Conservation (phyloP, 768 basidiomycete species). For the Trametes coccinea region DNA sequence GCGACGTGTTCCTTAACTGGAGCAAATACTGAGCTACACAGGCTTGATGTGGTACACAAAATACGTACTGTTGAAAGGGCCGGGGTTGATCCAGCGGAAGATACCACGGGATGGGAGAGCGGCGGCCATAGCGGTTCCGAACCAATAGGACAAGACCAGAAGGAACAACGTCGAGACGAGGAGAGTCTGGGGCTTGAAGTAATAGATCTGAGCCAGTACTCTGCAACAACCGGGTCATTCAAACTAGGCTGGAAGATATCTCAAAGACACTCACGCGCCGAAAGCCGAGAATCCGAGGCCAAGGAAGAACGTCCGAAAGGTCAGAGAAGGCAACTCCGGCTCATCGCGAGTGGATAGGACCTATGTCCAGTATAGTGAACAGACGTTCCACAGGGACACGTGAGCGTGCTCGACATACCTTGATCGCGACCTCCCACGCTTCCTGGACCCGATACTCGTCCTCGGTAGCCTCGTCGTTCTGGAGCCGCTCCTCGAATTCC, state of each 20-base stretch:
- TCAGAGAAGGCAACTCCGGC: conserved; percentile 44
- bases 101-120: conserved; percentile 32
- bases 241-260: not conserved
- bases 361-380: conserved; percentile 15
- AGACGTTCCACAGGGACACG: not conserved
- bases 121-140: conserved; percentile 45
- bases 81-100: conserved; percentile 39
- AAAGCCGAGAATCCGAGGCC: conserved; percentile 57
- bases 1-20: conserved; percentile 39
- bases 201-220: conserved; percentile 36
- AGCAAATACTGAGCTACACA: not conserved
- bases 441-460: conserved; percentile 39
- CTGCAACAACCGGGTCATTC: conserved; percentile 7
- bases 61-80: conserved; percentile 39
- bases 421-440: conserved; percentile 43
- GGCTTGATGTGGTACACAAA: conserved; percentile 1
- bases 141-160: conserved; percentile 52
- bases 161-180: conserved; percentile 51
- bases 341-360: conserved; percentile 40
- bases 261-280: conserved; percentile 41
- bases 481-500: conserved; percentile 34
- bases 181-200: conserved; percentile 50
- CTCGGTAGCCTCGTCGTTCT: conserved; percentile 34
- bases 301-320: conserved; percentile 58
- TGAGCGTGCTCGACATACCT: conserved; percentile 27